Percentiles rank a stretch among this genome's conserved stretches.
Evolutionary conservation across 2,329 filamentous ascomycete species (phyloP).

Genomic region (Cytospora leucostoma): DNA sequence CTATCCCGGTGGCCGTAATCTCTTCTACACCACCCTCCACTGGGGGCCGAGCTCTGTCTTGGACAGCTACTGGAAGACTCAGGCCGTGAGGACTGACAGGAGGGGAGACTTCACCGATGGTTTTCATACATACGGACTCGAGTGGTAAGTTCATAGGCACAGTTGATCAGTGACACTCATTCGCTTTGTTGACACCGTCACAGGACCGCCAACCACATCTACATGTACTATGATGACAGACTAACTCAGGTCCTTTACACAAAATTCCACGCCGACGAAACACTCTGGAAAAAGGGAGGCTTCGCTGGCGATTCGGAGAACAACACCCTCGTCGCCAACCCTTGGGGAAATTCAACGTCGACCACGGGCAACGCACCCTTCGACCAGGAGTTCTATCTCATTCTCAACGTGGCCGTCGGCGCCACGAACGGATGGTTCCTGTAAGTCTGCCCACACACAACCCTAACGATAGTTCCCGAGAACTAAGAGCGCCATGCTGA

Average conservation of each 20-base stretch:
- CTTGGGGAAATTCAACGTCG: slow-evolving; percentile 44
- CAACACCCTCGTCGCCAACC: slow-evolving; percentile 44
- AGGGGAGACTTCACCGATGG: slow-evolving; percentile 43
- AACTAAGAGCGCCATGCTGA: slow-evolving; percentile 18
- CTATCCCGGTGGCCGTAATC: slow-evolving; percentile 47
- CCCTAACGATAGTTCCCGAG: background rate
- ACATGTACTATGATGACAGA: slow-evolving; percentile 53
- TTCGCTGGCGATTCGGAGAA: slow-evolving; percentile 46
- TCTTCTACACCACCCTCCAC: slow-evolving; percentile 47
- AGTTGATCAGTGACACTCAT: background rate
- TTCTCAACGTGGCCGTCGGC: slow-evolving; percentile 54
- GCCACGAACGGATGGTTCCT: slow-evolving; percentile 51
- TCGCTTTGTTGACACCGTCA: background rate
- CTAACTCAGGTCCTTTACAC: slow-evolving; percentile 43
- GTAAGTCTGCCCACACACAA: slow-evolving; percentile 32
- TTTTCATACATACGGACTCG: slow-evolving; percentile 55
- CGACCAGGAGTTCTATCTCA: slow-evolving; percentile 53
- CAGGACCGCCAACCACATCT: slow-evolving; percentile 49
- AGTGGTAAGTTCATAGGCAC: slow-evolving; percentile 42
- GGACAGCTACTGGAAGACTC: slow-evolving; percentile 41
- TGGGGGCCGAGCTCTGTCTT: slow-evolving; percentile 42
- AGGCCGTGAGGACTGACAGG: slow-evolving; percentile 37
- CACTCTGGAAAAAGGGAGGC: slow-evolving; percentile 45
- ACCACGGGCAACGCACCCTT: slow-evolving; percentile 49
- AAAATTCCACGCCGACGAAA: slow-evolving; percentile 37